Evolutionary conservation across 495 filamentous ascomycete genomes (phyloP), one percentile per base, ranked within the genome.

Genomic region (Penicillium simplicissimum): DNA sequence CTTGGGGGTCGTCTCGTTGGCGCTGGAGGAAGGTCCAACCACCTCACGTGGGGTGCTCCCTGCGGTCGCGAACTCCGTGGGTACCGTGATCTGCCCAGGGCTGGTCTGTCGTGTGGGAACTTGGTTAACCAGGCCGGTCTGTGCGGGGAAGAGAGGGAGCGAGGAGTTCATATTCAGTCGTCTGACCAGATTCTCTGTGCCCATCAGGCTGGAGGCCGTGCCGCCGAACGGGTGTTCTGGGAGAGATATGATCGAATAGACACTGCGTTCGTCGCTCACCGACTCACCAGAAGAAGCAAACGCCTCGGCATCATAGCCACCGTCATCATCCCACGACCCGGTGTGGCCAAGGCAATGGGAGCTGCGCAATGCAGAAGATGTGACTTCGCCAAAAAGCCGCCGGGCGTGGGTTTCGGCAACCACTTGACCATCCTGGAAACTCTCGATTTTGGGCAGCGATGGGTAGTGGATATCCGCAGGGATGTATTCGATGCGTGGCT

Each of bases 371-470:
- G 84, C 88, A 8, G 91, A 91, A 13, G 79, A 71, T 28, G 85
- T 85, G 52, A 97, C 88, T 71, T 96, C 92, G 0, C 93, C 92
- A 75, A 94, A 96, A 4, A 96, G 79, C 33, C 88, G 85, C 53
- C 75, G 74, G 13, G 71, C 68, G 15, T 71, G 72, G 5, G 66
- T 55, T 17, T 74, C 69, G 15, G 74, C 64, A 21, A 59, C 54
- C 8, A 69, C 66, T 38, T 76, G 72, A 9, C 57, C 62, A 14
- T 74, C 73, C 43, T 71, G 68, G 17, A 76, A 74, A 45, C 74
- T 79, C 61, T 80, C 76, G 61, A 72, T 77, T 66, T 69, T 70
- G 15, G 78, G 78, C 37, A 81, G 74, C 1, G 76, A 78, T 17
- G 78, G 78, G 60, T 81, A 81, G 9, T 37, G 71, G 52, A 82